These are phyloP conservation scores for Phialophora macrospora DNA, from an alignment of 2,329 filamentous ascomycete species.

Conservation along the genomic window DNA sequence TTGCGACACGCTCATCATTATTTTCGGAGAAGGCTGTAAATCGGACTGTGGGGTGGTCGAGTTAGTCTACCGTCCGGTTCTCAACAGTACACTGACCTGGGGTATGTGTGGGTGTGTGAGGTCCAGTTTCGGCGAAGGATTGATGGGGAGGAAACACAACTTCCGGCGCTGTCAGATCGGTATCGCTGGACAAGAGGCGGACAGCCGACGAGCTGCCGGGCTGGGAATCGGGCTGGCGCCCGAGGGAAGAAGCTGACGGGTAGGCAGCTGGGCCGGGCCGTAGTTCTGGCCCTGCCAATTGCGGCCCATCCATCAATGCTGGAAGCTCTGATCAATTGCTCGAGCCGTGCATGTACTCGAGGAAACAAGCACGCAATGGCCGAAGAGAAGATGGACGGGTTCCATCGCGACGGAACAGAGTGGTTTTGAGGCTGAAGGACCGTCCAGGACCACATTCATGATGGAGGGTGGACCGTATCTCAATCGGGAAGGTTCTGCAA, in stretches of 20 bases:
- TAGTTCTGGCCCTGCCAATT: background rate
- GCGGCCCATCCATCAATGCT: background rate
- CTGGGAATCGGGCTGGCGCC: slow-evolving; percentile 1
- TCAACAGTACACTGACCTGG: background rate
- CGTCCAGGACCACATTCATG: background rate
- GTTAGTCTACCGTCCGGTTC: background rate
- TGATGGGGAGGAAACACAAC: background rate
- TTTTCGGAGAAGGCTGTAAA: slow-evolving; percentile 7
- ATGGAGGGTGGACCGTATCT: background rate
- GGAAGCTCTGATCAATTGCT: background rate
- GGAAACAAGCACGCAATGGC: background rate
- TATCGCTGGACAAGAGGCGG: background rate
- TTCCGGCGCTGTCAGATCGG: background rate
- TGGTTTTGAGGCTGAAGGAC: slow-evolving; percentile 5
- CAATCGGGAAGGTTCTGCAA: background rate
- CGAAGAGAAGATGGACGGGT: background rate
- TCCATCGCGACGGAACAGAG: background rate
- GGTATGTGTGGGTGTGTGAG: background rate
- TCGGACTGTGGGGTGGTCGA: background rate
- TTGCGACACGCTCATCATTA: background rate
- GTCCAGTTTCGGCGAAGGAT: background rate
- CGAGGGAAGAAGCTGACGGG: slow-evolving; percentile 1
- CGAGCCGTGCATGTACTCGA: too few relatives aligned
- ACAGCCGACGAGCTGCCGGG: background rate
- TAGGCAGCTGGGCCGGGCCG: slow-evolving; percentile 10